phyloP scores from a whole-genome alignment of 2,329 filamentous ascomycete genomes.

The Hypoxylon rubiginosum region DNA sequence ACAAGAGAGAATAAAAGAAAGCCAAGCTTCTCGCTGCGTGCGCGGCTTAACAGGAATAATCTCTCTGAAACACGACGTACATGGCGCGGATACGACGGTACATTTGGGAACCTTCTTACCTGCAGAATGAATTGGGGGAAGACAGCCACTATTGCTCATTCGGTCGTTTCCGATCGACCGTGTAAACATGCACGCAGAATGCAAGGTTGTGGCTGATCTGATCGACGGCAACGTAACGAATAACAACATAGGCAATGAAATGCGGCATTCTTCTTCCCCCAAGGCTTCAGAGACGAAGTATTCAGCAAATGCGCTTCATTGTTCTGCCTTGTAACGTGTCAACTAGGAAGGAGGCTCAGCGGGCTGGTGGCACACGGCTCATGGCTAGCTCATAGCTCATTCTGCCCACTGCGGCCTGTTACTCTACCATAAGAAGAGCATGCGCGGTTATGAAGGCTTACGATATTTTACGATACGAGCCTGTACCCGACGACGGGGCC shows the following conservation, averaged over 20 bases:
- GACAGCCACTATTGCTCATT: conserved; percentile 1
- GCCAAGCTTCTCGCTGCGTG: conserved; percentile 4
- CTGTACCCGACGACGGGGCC: conserved; percentile 7
- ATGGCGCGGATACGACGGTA: conserved; percentile 27
- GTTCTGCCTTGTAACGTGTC: not conserved
- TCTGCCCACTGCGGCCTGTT: not conserved
- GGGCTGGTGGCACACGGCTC: not conserved
- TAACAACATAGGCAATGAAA: not conserved
- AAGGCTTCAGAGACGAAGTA: not conserved
- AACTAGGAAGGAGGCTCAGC: not conserved
- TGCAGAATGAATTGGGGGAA: conserved; percentile 11
- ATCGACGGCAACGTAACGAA: conserved; percentile 16
- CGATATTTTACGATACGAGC: conserved; percentile 1
- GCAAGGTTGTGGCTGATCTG: conserved; percentile 10
- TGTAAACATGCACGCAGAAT: not conserved
- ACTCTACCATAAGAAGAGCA: not conserved
- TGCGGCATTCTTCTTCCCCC: not conserved
- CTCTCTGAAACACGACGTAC: conserved; percentile 39
- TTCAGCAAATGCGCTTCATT: not conserved
- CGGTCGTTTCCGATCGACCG: conserved; percentile 28
- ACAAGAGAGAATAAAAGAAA: conserved; percentile 13
- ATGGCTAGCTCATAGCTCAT: not conserved
- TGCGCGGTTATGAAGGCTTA: not conserved
- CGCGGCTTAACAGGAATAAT: conserved; percentile 37
- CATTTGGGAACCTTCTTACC: conserved; percentile 1